Percentiles rank a stretch among this genome's conserved stretches.
Conservation (phyloP, 495 filamentous ascomycete genomes). For the Xylaria sp. region DNA sequence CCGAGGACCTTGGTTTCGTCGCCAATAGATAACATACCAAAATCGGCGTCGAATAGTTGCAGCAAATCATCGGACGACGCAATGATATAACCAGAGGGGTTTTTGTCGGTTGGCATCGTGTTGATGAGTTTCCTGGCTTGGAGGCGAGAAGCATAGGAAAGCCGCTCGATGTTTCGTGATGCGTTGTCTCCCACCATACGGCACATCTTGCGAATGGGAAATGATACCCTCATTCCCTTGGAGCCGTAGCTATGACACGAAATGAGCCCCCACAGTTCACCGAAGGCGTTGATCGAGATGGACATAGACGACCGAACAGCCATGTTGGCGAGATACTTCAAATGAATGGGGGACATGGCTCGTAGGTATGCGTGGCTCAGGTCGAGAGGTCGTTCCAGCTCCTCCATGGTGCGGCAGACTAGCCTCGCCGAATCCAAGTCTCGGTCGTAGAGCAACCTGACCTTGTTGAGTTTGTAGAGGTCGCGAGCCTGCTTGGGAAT, state of each 20-base stretch:
- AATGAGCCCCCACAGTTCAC: constrained; percentile 88
- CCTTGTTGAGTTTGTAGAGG: constrained; percentile 81
- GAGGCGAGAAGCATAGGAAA: constrained; percentile 84
- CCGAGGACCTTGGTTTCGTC: constrained; percentile 91
- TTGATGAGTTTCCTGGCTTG: constrained; percentile 84
- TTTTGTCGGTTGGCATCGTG: constrained; percentile 77
- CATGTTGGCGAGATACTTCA: constrained; percentile 94
- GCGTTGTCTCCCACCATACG: constrained; percentile 87
- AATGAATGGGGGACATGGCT: constrained; percentile 88
- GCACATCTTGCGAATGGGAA: constrained; percentile 93
- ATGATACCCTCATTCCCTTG: constrained; percentile 85
- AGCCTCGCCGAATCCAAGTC: constrained; percentile 79
- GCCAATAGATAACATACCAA: constrained; percentile 82
- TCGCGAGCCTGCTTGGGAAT: constrained; percentile 88
- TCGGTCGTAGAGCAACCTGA: constrained; percentile 78
- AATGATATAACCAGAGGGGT: constrained; percentile 91
- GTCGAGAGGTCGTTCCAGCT: constrained; percentile 80
- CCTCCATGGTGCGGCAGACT: constrained; percentile 78
- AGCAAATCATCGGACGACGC: constrained; percentile 89
- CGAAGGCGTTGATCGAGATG: constrained; percentile 86
- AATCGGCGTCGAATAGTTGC: constrained; percentile 87
- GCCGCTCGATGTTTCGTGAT: constrained; percentile 85
- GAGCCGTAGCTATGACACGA: constrained; percentile 84
- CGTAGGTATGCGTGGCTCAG: constrained; percentile 86
- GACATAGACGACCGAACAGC: constrained; percentile 91